phyloP scores from a whole-genome alignment of 768 basidiomycete species.

The Tylopilus balloui region DNA sequence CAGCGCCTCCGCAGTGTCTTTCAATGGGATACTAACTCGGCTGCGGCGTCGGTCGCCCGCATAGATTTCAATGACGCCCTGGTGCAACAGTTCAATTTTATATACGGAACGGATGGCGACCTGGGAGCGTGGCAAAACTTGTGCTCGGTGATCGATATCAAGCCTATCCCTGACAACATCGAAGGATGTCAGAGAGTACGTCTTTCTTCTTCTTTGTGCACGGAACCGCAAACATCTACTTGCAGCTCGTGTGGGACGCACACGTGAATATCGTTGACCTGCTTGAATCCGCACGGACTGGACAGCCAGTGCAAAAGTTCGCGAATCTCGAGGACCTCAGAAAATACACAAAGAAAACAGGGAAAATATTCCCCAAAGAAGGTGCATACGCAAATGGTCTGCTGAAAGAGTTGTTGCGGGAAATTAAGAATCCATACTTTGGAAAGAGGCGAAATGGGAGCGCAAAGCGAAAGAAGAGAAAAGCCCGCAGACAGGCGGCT shows the following conservation, averaged over 20 bases:
- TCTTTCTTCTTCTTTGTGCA: neutral
- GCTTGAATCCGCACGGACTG: slow-evolving; percentile 16
- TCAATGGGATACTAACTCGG: neutral
- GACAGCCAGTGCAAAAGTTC: slow-evolving; percentile 22
- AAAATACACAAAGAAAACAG: slow-evolving; percentile 18
- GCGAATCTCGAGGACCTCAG: slow-evolving; percentile 21
- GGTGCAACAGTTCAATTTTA: slow-evolving; percentile 23
- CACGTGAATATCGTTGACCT: slow-evolving; percentile 37
- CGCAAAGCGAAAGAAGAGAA: slow-evolving; percentile 13
- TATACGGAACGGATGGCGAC: slow-evolving; percentile 17
- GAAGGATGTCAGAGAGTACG: slow-evolving; percentile 17
- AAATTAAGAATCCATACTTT: slow-evolving; percentile 16
- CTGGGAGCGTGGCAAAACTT: slow-evolving; percentile 25
- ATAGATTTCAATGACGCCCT: slow-evolving; percentile 18
- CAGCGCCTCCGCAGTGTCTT: slow-evolving; percentile 5
- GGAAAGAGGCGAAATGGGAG: slow-evolving; percentile 21
- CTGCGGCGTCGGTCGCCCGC: neutral
- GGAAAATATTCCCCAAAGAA: slow-evolving; percentile 28
- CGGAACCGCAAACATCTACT: neutral
- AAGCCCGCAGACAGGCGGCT: slow-evolving; percentile 9
- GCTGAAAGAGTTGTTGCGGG: slow-evolving; percentile 29
- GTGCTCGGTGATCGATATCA: slow-evolving; percentile 20
- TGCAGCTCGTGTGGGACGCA: slow-evolving; percentile 22
- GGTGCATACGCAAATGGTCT: slow-evolving; percentile 29
- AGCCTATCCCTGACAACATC: slow-evolving; percentile 19